These are phyloP conservation scores for Cordyceps cateniannulata DNA, from an alignment of 2,329 filamentous ascomycete genomes.

Conservation along the genomic window DNA sequence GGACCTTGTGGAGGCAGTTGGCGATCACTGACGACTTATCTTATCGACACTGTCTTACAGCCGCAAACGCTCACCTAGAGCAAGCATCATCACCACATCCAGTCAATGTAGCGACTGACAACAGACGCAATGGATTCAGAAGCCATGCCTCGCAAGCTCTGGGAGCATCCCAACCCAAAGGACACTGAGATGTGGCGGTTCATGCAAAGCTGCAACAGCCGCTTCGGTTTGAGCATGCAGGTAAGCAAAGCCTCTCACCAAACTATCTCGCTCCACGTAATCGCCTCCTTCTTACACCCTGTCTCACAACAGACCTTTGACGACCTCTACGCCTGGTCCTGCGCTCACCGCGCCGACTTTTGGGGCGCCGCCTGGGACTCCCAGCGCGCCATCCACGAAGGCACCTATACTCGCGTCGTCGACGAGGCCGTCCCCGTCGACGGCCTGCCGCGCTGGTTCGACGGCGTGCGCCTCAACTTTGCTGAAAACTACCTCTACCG, in stretches of 20 bases:
- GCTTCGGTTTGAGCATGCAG: conserved; percentile 49
- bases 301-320: conserved; percentile 48
- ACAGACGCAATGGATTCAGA: conserved; percentile 24
- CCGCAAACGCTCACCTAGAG: not conserved
- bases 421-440: conserved; percentile 67
- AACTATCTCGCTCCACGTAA: too few species aligned
- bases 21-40: not conserved
- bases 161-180: conserved; percentile 58
- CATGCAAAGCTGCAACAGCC: conserved; percentile 57
- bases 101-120: not conserved
- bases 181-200: conserved; percentile 61
- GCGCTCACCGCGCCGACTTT: conserved; percentile 55
- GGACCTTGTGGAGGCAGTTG: not conserved
- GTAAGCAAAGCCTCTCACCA: conserved; percentile 31
- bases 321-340: conserved; percentile 65
- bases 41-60: not conserved
- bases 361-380: conserved; percentile 58
- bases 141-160: conserved; percentile 53
- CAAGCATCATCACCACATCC: not conserved
- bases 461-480: conserved; percentile 67
- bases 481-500: conserved; percentile 74
- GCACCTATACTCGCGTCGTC: conserved; percentile 52
- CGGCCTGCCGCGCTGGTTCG: conserved; percentile 68
- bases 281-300: not conserved
- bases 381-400: conserved; percentile 56